Evolutionary conservation across 352 stramenopile species (phyloP).

Genomic region (Phytophthora capsici): DNA sequence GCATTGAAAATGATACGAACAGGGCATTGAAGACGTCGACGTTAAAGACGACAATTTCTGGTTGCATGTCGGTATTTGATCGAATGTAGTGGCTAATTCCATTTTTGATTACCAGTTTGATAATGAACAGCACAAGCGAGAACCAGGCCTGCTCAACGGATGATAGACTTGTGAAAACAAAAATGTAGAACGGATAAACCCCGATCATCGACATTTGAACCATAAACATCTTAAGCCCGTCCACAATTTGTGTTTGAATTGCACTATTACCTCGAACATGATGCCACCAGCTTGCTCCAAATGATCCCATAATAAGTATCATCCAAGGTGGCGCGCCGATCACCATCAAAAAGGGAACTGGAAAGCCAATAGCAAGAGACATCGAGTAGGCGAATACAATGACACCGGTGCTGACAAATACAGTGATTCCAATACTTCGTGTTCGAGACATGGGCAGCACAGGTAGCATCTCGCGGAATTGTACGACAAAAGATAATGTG

Average conservation of each 20-base stretch:
- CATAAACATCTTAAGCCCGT: no score
- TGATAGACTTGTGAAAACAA: constrained; percentile 21
- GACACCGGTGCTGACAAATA: constrained; percentile 10
- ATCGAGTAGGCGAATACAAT: constrained; percentile 11
- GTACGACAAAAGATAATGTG: not conserved
- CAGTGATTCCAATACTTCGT: constrained; percentile 13
- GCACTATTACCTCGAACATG: no score
- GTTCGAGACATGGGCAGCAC: constrained; percentile 2
- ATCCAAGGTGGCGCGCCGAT: no score
- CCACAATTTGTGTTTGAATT: no score
- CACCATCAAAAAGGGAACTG: not conserved
- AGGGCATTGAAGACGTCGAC: no score
- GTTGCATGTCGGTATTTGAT: constrained; percentile 27
- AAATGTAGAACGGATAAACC: constrained; percentile 30
- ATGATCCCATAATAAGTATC: no score
- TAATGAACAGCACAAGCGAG: constrained; percentile 3
- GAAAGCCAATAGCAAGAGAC: constrained; percentile 18
- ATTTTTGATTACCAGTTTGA: constrained; percentile 19
- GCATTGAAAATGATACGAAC: no score
- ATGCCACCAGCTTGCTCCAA: no score
- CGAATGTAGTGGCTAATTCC: constrained; percentile 20
- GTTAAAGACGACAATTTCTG: constrained; percentile 7
- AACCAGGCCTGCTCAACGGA: constrained; percentile 17
- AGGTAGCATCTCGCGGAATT: no score
- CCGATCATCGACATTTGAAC: no score